These are phyloP conservation scores for Nitzschia sp. DNA, from an alignment of 108 stramenopile genomes.

Conservation along the genomic window DNA sequence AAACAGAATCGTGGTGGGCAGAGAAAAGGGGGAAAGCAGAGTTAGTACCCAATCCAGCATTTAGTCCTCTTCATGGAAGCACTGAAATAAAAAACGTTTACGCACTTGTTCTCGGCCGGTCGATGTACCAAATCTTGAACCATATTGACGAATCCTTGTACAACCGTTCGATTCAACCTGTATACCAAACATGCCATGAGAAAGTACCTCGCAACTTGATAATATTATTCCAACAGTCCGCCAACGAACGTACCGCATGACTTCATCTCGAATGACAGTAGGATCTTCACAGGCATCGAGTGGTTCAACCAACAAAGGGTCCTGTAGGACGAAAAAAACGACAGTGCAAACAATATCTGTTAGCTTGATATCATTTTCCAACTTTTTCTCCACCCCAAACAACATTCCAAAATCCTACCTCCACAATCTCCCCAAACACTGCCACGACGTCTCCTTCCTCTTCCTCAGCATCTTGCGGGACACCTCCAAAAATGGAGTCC, in stretches of 20 bases:
- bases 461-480: conserved; percentile 46
- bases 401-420: conserved; percentile 27
- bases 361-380: no score
- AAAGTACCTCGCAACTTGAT: background rate
- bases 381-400: background rate
- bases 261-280: conserved; percentile 61
- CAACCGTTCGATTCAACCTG: conserved; percentile 63
- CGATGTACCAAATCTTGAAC: conserved; percentile 74
- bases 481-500: conserved; percentile 48
- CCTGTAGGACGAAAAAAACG: conserved; percentile 12
- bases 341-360: background rate
- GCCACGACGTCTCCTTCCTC: conserved; percentile 77
- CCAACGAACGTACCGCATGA: conserved; percentile 39
- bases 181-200: background rate
- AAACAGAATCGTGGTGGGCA: no score
- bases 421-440: conserved; percentile 85
- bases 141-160: conserved; percentile 65
- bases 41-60: background rate
- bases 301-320: conserved; percentile 64
- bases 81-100: background rate
- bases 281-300: conserved; percentile 75
- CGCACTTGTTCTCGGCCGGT: conserved; percentile 81
- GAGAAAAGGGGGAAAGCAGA: no score
- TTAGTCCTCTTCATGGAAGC: background rate
- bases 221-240: no score